Base-by-base conservation (phyloP, 2,329 filamentous ascomycete genomes). In the Ophiocordyceps camponoti-leonardi region DNA sequence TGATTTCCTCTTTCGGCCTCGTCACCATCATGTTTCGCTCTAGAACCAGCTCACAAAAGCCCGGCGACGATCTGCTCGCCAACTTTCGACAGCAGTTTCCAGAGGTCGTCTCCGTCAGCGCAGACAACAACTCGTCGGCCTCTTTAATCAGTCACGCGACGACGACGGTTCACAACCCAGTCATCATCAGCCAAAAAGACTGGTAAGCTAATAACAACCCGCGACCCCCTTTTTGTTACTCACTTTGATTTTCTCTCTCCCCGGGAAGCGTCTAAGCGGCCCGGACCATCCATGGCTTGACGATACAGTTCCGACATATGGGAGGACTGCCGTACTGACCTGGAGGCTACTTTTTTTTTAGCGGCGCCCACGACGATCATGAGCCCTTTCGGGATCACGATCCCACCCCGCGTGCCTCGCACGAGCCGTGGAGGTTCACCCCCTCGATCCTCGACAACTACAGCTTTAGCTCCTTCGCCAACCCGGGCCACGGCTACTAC, bases 381-480 rank as follows among this genome's bases (percentile, higher is more conserved):
- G 56, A 59, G 48, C 52, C 52, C 35, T 77, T 75, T 54, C 64
- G 67, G 60, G 83, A 92, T 62, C 77, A 83, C 56, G 86, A 94
- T 57, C 82, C 84, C 19, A 94, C 86, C 4, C 86, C 86, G 6
- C 77, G 83, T 59, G 83, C 80, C 18, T 75, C 82, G 40, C 79
- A 83, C 56, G 87, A 95, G 53, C 79, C 75, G 54, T 92, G 88
- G 80, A 77, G 83, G 52, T 87, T 94, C 57, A 94, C 88, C 2
- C 86, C 88, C 4, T 92, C 87, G 20, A 69, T 94, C 47, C 74
- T 96, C 58, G 90, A 96, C 60, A 83, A 85, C 28, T 86, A 86
- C 60, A 77, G 79, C 22, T 95, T 94, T 63, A 73, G 78, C 48
- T 72, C 73, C 46, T 90, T 94, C 57, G 79, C 82, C 51, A 86